A percentile compares a stretch with the other conserved stretches of the same genome.
Evolutionary conservation across 257 asterid species (phyloP).

Genomic region (Eustoma russellianum): DNA sequence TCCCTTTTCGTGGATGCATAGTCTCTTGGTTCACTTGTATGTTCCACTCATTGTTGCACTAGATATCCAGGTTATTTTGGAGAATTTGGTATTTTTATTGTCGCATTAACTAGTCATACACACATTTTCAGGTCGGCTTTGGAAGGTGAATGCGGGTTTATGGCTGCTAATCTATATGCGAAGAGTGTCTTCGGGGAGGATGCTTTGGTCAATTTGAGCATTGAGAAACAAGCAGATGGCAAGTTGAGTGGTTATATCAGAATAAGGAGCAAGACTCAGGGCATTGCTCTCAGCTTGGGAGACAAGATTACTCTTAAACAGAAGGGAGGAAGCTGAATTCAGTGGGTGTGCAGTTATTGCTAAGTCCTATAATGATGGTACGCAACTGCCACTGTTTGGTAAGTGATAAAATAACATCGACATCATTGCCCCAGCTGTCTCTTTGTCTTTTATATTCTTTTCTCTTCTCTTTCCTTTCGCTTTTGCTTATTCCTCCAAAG

Average conservation of each 20-base stretch:
- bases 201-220: constrained; percentile 90
- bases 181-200: constrained; percentile 99
- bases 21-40: no score
- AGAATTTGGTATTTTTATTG: background rate
- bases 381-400: background rate
- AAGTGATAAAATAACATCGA: no score
- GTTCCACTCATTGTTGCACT: no score
- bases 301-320: constrained; percentile 98
- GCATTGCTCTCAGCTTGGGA: constrained; percentile 98
- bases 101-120: constrained; percentile 1
- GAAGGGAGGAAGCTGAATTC: constrained; percentile 83
- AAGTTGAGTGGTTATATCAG: constrained; percentile 90
- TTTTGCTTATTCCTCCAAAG: no score
- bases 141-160: constrained; percentile 93
- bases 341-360: background rate
- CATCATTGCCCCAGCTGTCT: no score
- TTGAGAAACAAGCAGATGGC: constrained; percentile 85
- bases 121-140: constrained; percentile 70
- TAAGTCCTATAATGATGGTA: constrained; percentile 1
- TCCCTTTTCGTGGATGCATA: no score
- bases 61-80: no score
- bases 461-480: no score
- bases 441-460: no score
- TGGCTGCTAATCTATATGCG: constrained; percentile 94
- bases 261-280: constrained; percentile 99